These are phyloP conservation scores for Closterium sp. DNA, from an alignment of 139 green algal species.

Conservation along the genomic window DNA sequence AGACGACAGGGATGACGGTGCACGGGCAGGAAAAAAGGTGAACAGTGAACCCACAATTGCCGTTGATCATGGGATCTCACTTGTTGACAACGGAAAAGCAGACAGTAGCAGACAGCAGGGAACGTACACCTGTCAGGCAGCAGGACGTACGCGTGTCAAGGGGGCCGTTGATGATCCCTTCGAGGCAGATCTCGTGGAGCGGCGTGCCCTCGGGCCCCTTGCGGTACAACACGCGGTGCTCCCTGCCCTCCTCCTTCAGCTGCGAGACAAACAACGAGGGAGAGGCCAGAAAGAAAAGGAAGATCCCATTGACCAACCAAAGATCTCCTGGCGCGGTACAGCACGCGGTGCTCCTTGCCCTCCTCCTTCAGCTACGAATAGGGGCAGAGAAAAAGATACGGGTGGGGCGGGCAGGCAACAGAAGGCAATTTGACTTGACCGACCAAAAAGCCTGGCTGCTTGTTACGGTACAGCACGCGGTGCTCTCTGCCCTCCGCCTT, in stretches of 20 bases:
- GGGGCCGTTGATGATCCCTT: constrained; percentile 32
- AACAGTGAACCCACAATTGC: no score
- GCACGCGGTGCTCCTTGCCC: not conserved
- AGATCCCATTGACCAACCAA: no score
- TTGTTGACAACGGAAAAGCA: not conserved
- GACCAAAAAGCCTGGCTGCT: no score
- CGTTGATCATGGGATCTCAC: no score
- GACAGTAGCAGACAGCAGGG: not conserved
- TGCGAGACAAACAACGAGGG: not conserved
- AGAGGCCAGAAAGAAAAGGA: not conserved
- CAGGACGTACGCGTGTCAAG: not conserved
- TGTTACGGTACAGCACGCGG: no score
- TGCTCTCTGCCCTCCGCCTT: no score
- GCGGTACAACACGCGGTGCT: constrained; percentile 27
- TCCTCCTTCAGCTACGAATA: constrained; percentile 38
- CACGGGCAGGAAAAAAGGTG: no score
- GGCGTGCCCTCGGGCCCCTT: constrained; percentile 33
- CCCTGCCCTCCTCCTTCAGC: constrained; percentile 33
- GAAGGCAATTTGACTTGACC: no score
- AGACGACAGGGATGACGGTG: no score
- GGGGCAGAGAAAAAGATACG: no score
- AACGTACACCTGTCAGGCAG: not conserved
- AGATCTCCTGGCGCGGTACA: no score
- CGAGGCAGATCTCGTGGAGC: constrained; percentile 30
- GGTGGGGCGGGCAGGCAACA: no score